phyloP scores from a whole-genome alignment of 805 yeast genomes.

The Sungouiozyma ichnusensis region DNA sequence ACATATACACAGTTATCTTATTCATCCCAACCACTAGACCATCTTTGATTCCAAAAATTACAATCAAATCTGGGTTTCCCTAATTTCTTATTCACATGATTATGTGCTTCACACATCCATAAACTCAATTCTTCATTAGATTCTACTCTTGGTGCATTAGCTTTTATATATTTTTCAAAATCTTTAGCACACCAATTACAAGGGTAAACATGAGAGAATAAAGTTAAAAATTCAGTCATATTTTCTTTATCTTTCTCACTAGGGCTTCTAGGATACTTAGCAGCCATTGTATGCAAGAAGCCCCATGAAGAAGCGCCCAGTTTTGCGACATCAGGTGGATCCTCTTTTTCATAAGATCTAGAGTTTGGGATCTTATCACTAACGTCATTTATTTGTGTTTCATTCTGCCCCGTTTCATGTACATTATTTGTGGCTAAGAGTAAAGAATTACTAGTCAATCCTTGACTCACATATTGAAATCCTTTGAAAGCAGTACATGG shows the following conservation, averaged over 20 bases:
- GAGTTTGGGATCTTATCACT: slow-evolving; percentile 38
- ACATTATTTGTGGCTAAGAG: background rate
- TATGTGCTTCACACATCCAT: slow-evolving; percentile 96
- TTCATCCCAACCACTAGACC: slow-evolving; percentile 87
- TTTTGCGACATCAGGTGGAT: slow-evolving; percentile 81
- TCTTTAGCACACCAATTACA: slow-evolving; percentile 93
- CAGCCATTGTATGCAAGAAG: slow-evolving; percentile 80
- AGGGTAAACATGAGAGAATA: slow-evolving; percentile 79
- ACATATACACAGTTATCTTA: background rate
- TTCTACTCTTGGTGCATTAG: slow-evolving; percentile 44
- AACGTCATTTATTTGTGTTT: slow-evolving; percentile 36
- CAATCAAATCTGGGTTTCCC: slow-evolving; percentile 87
- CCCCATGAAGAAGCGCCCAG: slow-evolving; percentile 91
- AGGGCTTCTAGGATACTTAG: slow-evolving; percentile 75
- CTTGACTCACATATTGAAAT: slow-evolving; percentile 37
- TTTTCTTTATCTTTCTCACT: slow-evolving; percentile 52
- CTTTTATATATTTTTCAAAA: slow-evolving; percentile 52
- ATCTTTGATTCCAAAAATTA: slow-evolving; percentile 80
- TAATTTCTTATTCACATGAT: slow-evolving; percentile 74
- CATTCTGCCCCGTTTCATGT: background rate
- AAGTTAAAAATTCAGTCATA: slow-evolving; percentile 54
- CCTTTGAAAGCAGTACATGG: slow-evolving; percentile 74
- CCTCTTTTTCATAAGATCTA: slow-evolving; percentile 35
- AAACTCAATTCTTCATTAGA: slow-evolving; percentile 72
- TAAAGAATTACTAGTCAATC: background rate